Evolutionary conservation across 495 filamentous ascomycete species (phyloP).

Genomic region (Pseudevernia furfuracea): DNA sequence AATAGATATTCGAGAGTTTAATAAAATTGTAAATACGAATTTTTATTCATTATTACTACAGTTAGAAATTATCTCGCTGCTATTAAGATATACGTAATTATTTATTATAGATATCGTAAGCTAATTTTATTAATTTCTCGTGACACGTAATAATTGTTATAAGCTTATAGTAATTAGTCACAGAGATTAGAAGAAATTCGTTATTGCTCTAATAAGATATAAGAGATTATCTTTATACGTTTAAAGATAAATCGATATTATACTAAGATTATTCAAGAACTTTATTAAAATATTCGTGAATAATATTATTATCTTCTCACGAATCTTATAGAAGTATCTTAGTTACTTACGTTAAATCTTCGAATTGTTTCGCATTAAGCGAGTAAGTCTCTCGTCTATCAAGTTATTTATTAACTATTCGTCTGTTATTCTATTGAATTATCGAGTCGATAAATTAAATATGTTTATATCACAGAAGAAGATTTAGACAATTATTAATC

Average conservation of each 20-base stretch:
- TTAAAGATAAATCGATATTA: not conserved
- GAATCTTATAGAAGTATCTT: not conserved
- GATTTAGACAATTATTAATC: constrained; percentile 5
- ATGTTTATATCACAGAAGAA: not conserved
- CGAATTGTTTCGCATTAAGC: not conserved
- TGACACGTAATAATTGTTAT: constrained; percentile 5
- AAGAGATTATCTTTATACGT: constrained; percentile 4
- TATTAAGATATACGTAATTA: not conserved
- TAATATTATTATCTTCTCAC: constrained; percentile 9
- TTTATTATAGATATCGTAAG: not conserved
- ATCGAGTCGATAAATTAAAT: not conserved
- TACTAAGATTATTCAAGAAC: not conserved
- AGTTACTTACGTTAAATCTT: not conserved
- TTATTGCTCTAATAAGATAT: constrained; percentile 9
- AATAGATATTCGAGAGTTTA: constrained; percentile 10
- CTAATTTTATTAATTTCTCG: constrained; percentile 15
- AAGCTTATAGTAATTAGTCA: constrained; percentile 12
- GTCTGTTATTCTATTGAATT: not conserved
- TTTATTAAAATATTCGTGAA: constrained; percentile 10
- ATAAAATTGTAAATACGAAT: constrained; percentile 10
- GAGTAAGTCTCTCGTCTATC: not conserved
- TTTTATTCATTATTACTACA: constrained; percentile 8
- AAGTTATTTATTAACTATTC: constrained; percentile 16
- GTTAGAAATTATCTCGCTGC: constrained; percentile 2
- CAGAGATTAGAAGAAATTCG: constrained; percentile 6